Conservation (phyloP, 768 basidiomycete species). For the Boletus tylopilopsis region DNA sequence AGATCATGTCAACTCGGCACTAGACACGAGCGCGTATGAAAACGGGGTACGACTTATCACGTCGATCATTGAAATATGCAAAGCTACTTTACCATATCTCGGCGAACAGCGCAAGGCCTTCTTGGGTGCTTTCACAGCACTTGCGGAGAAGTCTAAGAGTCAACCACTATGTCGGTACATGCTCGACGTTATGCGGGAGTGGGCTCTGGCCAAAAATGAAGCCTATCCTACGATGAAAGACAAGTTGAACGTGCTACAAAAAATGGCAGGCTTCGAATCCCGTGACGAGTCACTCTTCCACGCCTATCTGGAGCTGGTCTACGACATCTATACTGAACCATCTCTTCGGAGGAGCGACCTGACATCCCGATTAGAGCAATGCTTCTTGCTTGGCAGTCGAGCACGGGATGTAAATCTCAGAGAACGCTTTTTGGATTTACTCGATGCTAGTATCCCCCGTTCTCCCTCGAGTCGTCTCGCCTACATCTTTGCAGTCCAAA, state of each 20-base stretch:
- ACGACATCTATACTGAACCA: conserved; percentile 92
- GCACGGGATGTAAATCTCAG: conserved; percentile 76
- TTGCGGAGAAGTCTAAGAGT: conserved; percentile 90
- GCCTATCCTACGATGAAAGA: conserved; percentile 92
- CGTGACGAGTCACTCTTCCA: conserved; percentile 77
- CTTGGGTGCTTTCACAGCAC: conserved; percentile 67
- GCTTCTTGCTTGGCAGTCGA: conserved; percentile 89
- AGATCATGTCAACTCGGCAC: conserved; percentile 70
- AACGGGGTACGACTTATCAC: conserved; percentile 61
- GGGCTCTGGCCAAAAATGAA: conserved; percentile 86
- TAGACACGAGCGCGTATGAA: conserved; percentile 49
- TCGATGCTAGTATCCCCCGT: conserved; percentile 85
- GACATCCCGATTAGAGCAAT: conserved; percentile 87
- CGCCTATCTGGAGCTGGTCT: conserved; percentile 83
- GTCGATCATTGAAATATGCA: conserved; percentile 84
- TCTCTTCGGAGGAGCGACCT: conserved; percentile 85
- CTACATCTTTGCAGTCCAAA: conserved; percentile 90
- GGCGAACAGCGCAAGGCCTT: conserved; percentile 85
- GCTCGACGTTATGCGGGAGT: conserved; percentile 80
- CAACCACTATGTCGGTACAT: conserved; percentile 74
- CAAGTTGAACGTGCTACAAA: conserved; percentile 83
- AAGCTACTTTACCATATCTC: conserved; percentile 72
- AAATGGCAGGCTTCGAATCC: conserved; percentile 81
- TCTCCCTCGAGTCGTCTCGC: conserved; percentile 78
- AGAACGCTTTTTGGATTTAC: conserved; percentile 82